Evolutionary conservation across 1,284 basidiomycete genomes (phyloP).

Genomic region (Austroboletus rostrupii): DNA sequence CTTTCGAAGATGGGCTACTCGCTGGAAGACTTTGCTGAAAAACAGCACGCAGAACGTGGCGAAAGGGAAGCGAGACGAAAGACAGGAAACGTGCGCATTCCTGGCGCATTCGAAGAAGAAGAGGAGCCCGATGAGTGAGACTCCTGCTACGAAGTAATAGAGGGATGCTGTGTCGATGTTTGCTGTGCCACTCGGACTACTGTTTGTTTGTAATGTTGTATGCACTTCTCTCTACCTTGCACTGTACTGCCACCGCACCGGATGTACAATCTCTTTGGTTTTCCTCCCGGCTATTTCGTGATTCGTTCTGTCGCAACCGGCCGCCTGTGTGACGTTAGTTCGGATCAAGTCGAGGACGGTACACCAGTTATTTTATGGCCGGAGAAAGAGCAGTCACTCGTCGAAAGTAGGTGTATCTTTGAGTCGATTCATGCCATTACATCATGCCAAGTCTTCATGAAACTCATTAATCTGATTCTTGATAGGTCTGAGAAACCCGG

Average conservation of each 20-base stretch:
- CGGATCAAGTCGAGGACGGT: constrained; percentile 58
- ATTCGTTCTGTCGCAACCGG: constrained; percentile 59
- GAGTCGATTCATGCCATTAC: not conserved
- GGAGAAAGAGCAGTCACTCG: constrained; percentile 67
- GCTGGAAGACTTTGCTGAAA: constrained; percentile 77
- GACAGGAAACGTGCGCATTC: constrained; percentile 18
- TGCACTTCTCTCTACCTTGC: not conserved
- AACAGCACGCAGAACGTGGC: constrained; percentile 34
- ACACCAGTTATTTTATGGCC: constrained; percentile 63
- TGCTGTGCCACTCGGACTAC: too few relatives aligned
- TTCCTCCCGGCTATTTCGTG: constrained; percentile 74
- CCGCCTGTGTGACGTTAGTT: constrained; percentile 60
- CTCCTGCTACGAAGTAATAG: too few relatives aligned
- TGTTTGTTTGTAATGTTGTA: not conserved
- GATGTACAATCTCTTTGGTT: constrained; percentile 44
- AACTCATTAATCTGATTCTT: constrained; percentile 8
- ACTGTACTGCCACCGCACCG: not conserved
- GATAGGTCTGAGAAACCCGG: constrained; percentile 60
- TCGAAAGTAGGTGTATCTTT: constrained; percentile 54
- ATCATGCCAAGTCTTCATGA: not conserved
- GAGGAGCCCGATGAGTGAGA: too few relatives aligned
- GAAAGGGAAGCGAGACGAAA: constrained; percentile 20
- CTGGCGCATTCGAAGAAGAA: constrained; percentile 28
- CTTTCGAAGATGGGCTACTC: constrained; percentile 64
- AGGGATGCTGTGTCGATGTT: too few relatives aligned